A percentile compares a stretch with the other conserved stretches of the same genome.
phyloP scores from a whole-genome alignment of 23 red algal genomes.

The Chondrus crispus region DNA sequence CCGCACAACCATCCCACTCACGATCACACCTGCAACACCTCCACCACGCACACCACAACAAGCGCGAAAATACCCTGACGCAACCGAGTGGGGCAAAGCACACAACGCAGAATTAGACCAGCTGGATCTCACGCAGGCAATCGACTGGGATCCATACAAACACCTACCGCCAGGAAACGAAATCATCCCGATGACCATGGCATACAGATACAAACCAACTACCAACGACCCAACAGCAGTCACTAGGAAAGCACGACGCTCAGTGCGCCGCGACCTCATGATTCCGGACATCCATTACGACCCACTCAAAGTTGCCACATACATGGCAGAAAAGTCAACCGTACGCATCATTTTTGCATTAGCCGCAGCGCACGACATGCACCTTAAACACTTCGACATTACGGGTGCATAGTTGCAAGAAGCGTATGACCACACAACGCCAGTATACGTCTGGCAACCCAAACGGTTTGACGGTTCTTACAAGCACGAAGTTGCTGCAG shows the following conservation, averaged over 20 bases:
- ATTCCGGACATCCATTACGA: neutral
- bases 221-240: neutral
- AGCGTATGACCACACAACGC: neutral
- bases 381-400: conserved; percentile 21
- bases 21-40: neutral
- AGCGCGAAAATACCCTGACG: conserved; percentile 2
- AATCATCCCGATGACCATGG: neutral
- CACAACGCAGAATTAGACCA: neutral
- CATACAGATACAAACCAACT: neutral
- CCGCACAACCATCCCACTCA: neutral
- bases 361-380: neutral
- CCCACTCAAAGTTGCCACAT: neutral
- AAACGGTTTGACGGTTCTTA: neutral
- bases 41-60: neutral
- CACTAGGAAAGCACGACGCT: neutral
- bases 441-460: neutral
- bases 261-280: conserved; percentile 7
- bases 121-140: neutral
- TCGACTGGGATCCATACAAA: neutral
- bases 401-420: neutral
- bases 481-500: neutral
- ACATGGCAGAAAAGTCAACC: neutral
- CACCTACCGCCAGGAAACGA: neutral
- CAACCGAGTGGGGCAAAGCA: neutral
- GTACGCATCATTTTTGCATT: neutral